Percentiles rank a stretch among this genome's conserved stretches.
These are phyloP conservation scores for Saturnispora serradocipensis DNA, from an alignment of 805 yeast genomes.

Conservation along the genomic window DNA sequence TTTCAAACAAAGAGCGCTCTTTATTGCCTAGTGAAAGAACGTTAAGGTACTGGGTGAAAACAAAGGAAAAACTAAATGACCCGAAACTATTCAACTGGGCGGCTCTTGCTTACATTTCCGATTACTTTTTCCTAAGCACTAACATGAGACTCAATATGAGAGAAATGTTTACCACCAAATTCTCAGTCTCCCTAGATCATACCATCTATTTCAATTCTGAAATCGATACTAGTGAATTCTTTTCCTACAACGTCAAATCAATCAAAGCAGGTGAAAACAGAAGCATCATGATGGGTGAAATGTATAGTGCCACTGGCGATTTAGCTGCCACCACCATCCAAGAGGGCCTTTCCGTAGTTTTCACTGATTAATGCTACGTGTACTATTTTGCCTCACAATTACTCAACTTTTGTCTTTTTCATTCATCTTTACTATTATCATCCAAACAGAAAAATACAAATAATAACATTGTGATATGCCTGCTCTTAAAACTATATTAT, in stretches of 20 bases:
- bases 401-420: neutral
- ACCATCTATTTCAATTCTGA: constrained; percentile 54
- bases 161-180: constrained; percentile 36
- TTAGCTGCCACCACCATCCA: constrained; percentile 55
- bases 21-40: constrained; percentile 18
- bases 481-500: neutral
- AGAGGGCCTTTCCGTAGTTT: constrained; percentile 46
- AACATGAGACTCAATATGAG: constrained; percentile 43
- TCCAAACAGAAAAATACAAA: neutral
- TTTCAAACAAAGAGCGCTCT: constrained; percentile 15
- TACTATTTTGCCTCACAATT: neutral
- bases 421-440: neutral
- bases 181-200: constrained; percentile 59
- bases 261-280: constrained; percentile 44
- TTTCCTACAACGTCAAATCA: constrained; percentile 39
- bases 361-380: constrained; percentile 15
- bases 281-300: constrained; percentile 48
- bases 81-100: constrained; percentile 38
- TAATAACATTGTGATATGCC: neutral
- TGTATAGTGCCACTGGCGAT: constrained; percentile 39
- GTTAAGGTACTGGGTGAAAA: constrained; percentile 26
- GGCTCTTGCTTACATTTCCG: constrained; percentile 52
- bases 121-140: constrained; percentile 44
- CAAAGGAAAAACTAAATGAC: constrained; percentile 19
- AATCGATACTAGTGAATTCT: constrained; percentile 36